A percentile compares a stretch with the other conserved stretches of the same genome.
phyloP scores from a whole-genome alignment of 2,329 filamentous ascomycete genomes.

The Aureobasidium subglaciale region DNA sequence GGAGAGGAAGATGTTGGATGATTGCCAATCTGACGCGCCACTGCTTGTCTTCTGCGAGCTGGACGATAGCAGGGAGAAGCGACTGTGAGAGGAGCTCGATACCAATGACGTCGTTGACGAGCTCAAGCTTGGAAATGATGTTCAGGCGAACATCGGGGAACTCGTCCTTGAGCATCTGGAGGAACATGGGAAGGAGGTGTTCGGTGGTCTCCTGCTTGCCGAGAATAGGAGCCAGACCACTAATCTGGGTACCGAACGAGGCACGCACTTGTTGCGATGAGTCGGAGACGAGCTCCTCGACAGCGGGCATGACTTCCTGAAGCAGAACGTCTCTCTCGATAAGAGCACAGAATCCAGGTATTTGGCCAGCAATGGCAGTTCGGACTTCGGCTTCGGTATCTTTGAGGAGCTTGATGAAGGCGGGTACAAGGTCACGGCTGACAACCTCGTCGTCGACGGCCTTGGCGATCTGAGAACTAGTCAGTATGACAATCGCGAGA shows the following conservation, averaged over 20 bases:
- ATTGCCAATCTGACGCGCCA: conserved; percentile 97
- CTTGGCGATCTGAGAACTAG: conserved; percentile 71
- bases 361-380: conserved; percentile 94
- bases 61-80: conserved; percentile 91
- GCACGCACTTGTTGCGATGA: conserved; percentile 94
- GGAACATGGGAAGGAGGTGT: conserved; percentile 95
- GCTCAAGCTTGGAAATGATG: conserved; percentile 98
- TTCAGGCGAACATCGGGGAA: conserved; percentile 96
- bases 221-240: conserved; percentile 89
- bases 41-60: conserved; percentile 97
- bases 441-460: conserved; percentile 97
- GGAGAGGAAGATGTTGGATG: conserved; percentile 96
- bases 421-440: conserved; percentile 84
- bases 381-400: conserved; percentile 97
- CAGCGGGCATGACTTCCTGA: conserved; percentile 91
- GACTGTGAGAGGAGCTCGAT: conserved; percentile 96
- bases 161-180: conserved; percentile 99
- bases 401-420: conserved; percentile 95
- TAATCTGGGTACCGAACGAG: conserved; percentile 92
- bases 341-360: conserved; percentile 89
- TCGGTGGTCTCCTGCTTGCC: conserved; percentile 98
- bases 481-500: conserved; percentile 15
- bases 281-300: conserved; percentile 94
- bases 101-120: conserved; percentile 97
- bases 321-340: conserved; percentile 82